Evolutionary conservation across 2,329 filamentous ascomycete species (phyloP).

Genomic region (Xylariaceae sp.): DNA sequence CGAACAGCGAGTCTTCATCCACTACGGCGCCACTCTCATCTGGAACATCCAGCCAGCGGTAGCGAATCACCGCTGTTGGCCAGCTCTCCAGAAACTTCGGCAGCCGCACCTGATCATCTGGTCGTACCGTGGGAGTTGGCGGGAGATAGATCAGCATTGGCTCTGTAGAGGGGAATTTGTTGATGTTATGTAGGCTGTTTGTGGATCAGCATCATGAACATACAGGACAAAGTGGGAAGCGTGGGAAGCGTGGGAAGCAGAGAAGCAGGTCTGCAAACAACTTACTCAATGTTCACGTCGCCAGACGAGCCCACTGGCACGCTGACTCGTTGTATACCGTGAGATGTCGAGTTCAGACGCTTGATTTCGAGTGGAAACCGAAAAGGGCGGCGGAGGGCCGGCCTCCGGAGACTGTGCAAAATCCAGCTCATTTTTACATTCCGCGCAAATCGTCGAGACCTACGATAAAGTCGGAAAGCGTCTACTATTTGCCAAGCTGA

Average conservation of each 20-base stretch:
- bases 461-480: neutral
- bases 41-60: constrained; percentile 45
- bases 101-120: constrained; percentile 28
- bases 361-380: constrained; percentile 12
- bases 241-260: too few relatives aligned
- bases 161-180: constrained; percentile 31
- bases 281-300: constrained; percentile 47
- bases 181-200: constrained; percentile 45
- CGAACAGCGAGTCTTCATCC: neutral
- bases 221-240: neutral
- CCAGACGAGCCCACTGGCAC: constrained; percentile 47
- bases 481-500: neutral
- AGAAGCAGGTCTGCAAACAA: neutral
- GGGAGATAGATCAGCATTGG: constrained; percentile 54
- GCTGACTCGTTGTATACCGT: constrained; percentile 37
- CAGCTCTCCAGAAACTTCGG: constrained; percentile 39
- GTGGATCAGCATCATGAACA: constrained; percentile 20
- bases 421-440: constrained; percentile 17
- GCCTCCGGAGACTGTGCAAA: constrained; percentile 11
- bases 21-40: constrained; percentile 11
- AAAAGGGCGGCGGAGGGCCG: constrained; percentile 5
- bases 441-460: neutral
- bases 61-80: constrained; percentile 52
- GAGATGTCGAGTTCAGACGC: constrained; percentile 20
- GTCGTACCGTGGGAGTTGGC: constrained; percentile 35